Conservation (phyloP, 169 alveolate species). For the Cyclospora cayetanensis region DNA sequence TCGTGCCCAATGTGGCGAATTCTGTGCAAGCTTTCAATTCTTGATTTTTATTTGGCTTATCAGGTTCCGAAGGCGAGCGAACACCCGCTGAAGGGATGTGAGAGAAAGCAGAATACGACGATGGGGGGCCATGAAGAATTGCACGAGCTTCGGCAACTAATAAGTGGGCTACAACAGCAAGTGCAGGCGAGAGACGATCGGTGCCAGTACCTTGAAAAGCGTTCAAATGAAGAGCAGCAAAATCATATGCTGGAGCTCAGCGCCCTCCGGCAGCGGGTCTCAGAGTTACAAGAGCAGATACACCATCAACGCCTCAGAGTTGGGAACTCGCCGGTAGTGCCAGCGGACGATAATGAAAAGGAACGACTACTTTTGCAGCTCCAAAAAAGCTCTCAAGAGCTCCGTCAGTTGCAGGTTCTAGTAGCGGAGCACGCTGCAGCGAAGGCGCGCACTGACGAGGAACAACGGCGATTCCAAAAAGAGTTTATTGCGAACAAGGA, state of each 20-base stretch:
- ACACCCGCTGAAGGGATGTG: no score
- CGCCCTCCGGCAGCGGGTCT: slow-evolving; percentile 44
- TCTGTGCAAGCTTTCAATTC: no score
- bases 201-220: slow-evolving; percentile 44
- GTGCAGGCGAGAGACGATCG: slow-evolving; percentile 51
- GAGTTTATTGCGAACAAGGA: slow-evolving; percentile 43
- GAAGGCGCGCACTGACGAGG: slow-evolving; percentile 41
- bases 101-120: not conserved
- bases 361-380: slow-evolving; percentile 12
- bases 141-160: slow-evolving; percentile 24
- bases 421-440: slow-evolving; percentile 56
- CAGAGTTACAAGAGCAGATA: slow-evolving; percentile 22
- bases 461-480: slow-evolving; percentile 27
- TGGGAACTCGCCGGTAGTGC: not conserved
- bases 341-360: not conserved
- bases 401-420: slow-evolving; percentile 42
- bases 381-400: not conserved
- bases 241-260: not conserved
- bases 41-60: no score
- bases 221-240: slow-evolving; percentile 41
- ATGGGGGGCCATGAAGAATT: not conserved
- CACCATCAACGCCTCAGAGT: not conserved
- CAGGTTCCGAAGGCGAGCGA: no score
- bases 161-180: slow-evolving; percentile 42
- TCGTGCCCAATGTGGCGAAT: no score